These are phyloP conservation scores for Microdochium trichocladiopsis DNA, from an alignment of 2,329 filamentous ascomycete species.

Conservation along the genomic window DNA sequence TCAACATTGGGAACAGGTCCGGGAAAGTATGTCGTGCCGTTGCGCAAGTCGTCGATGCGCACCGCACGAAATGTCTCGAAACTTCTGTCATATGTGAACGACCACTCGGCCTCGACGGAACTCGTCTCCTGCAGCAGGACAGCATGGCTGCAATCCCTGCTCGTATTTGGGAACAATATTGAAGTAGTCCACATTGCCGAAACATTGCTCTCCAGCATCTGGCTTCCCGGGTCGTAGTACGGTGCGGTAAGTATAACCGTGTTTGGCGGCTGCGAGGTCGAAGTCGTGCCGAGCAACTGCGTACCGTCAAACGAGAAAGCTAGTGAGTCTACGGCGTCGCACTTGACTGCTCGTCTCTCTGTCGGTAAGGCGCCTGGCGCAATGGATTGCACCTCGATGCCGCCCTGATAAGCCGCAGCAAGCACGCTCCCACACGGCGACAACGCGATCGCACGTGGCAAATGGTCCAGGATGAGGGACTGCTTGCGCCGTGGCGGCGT, in stretches of 20 bases:
- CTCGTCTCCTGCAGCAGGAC: conserved; percentile 57
- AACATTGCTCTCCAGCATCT: conserved; percentile 58
- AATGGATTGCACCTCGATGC: conserved; percentile 81
- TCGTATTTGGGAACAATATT: conserved; percentile 77
- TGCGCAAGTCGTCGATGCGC: conserved; percentile 65
- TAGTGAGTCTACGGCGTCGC: conserved; percentile 66
- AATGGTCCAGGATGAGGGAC: conserved; percentile 71
- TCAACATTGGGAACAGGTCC: conserved; percentile 51
- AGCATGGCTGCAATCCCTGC: conserved; percentile 70
- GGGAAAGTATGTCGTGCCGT: conserved; percentile 74
- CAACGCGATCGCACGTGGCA: conserved; percentile 69
- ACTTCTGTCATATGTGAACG: conserved; percentile 70
- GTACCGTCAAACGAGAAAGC: conserved; percentile 73
- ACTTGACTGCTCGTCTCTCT: conserved; percentile 71
- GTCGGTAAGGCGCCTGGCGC: conserved; percentile 54
- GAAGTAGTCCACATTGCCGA: conserved; percentile 80
- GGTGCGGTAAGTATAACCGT: conserved; percentile 74
- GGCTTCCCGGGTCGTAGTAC: conserved; percentile 67
- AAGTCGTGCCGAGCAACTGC: conserved; percentile 70
- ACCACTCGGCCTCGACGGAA: conserved; percentile 63
- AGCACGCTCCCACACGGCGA: conserved; percentile 77
- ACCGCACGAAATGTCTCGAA: conserved; percentile 75
- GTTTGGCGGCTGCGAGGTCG: conserved; percentile 55
- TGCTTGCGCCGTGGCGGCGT: conserved; percentile 63
- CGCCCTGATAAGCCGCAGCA: conserved; percentile 77